These are phyloP conservation scores for Globisporangium spinosum DNA, from an alignment of 352 stramenopile genomes.

Conservation along the genomic window DNA sequence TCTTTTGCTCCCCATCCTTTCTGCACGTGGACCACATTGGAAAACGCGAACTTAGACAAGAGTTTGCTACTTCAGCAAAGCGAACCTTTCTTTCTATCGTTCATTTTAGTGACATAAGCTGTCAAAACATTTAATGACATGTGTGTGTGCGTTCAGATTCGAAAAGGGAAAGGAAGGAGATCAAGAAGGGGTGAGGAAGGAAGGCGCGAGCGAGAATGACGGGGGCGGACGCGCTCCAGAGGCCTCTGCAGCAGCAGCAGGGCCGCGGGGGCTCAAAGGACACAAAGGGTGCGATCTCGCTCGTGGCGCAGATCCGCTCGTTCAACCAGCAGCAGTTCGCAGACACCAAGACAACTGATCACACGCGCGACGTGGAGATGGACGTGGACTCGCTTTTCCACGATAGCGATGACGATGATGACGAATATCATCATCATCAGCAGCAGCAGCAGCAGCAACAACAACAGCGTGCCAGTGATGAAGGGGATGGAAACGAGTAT, in stretches of 20 bases:
- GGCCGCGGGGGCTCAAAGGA: neutral
- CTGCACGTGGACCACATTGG: neutral
- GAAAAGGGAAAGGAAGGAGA: neutral
- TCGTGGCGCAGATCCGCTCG: slow-evolving; percentile 14
- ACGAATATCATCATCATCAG: neutral
- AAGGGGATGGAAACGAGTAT: neutral
- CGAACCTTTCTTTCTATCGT: neutral
- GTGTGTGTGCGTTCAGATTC: too few species aligned
- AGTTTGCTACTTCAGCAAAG: neutral
- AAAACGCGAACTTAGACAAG: neutral
- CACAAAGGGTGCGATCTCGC: neutral
- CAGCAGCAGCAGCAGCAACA: neutral
- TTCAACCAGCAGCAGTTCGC: slow-evolving; percentile 16
- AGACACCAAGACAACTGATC: neutral
- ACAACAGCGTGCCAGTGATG: neutral
- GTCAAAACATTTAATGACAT: too few species aligned
- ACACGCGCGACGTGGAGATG: neutral
- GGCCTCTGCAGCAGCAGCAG: neutral
- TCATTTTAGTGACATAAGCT: too few species aligned
- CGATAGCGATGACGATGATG: slow-evolving; percentile 1
- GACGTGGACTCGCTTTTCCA: slow-evolving; percentile 6
- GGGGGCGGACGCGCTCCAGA: neutral
- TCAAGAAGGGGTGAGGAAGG: neutral
- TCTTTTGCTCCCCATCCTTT: neutral
- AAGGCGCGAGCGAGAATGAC: neutral